A percentile compares a stretch with the other conserved stretches of the same genome.
These are phyloP conservation scores for Claviceps purpurea DNA, from an alignment of 2,329 filamentous ascomycete genomes.

Conservation along the genomic window DNA sequence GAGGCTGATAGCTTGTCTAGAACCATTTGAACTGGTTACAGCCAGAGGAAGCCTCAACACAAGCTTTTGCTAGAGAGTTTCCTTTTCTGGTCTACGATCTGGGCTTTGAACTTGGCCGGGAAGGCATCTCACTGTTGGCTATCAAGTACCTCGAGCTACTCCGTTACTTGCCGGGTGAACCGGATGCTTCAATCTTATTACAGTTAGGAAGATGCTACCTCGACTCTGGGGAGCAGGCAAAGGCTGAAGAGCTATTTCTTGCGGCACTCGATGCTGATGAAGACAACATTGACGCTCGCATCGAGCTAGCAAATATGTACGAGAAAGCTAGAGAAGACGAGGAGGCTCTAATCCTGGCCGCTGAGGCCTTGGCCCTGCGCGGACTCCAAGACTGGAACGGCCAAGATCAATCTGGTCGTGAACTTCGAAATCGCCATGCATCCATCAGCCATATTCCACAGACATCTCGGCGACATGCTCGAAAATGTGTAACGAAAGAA, in stretches of 20 bases:
- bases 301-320: conserved; percentile 73
- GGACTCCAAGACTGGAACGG: conserved; percentile 24
- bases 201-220: conserved; percentile 57
- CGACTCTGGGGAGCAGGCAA: conserved; percentile 44
- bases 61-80: conserved; percentile 46
- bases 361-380: conserved; percentile 57
- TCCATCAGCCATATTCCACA: background rate
- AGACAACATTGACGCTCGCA: conserved; percentile 60
- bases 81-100: conserved; percentile 67
- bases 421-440: background rate
- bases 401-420: background rate
- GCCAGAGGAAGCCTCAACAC: conserved; percentile 37
- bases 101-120: conserved; percentile 29
- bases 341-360: conserved; percentile 63
- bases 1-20: conserved; percentile 21
- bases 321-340: conserved; percentile 60
- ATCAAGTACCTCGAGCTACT: conserved; percentile 44
- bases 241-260: conserved; percentile 67
- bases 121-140: conserved; percentile 23
- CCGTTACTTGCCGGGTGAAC: conserved; percentile 30
- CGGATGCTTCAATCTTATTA: conserved; percentile 39
- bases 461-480: background rate
- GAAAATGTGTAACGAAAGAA: background rate
- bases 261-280: conserved; percentile 60
- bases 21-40: conserved; percentile 58